Conservation (phyloP, 2,329 filamentous ascomycete genomes). For the Ploettnerulaceae sp. region DNA sequence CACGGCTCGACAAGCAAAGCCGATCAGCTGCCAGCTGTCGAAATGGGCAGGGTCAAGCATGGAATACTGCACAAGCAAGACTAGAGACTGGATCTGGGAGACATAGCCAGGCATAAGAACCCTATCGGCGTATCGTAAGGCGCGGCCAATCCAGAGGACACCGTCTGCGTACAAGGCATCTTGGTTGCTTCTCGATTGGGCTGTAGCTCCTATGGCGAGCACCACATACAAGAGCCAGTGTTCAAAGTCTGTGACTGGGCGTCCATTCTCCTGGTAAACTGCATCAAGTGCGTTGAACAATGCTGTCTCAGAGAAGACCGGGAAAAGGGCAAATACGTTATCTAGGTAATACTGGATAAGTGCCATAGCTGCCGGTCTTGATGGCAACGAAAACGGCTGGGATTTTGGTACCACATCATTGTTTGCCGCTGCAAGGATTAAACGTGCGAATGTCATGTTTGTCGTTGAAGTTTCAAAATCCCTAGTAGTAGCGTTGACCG, state of each 20-base stretch:
- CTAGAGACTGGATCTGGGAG: conserved; percentile 78
- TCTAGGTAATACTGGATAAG: conserved; percentile 80
- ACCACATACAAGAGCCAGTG: conserved; percentile 88
- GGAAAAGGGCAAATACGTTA: conserved; percentile 74
- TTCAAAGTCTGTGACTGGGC: conserved; percentile 60
- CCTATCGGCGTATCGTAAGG: conserved; percentile 72
- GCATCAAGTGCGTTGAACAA: conserved; percentile 76
- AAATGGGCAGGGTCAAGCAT: conserved; percentile 88
- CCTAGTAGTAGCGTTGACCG: conserved; percentile 88
- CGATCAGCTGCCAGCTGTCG: conserved; percentile 90
- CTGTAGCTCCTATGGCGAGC: conserved; percentile 73
- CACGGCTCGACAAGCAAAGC: conserved; percentile 80
- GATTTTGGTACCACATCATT: conserved; percentile 66
- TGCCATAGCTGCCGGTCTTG: conserved; percentile 60
- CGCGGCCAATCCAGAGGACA: conserved; percentile 53
- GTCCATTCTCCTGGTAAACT: conserved; percentile 67
- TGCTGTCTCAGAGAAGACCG: conserved; percentile 74
- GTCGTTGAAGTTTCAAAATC: conserved; percentile 87
- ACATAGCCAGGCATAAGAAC: conserved; percentile 83
- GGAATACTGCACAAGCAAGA: conserved; percentile 83
- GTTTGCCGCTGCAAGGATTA: conserved; percentile 77
- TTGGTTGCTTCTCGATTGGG: conserved; percentile 65
- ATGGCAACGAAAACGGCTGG: conserved; percentile 59
- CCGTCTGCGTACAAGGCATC: conserved; percentile 57
- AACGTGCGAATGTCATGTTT: conserved; percentile 86